Evolutionary conservation across 2,329 filamentous ascomycete genomes (phyloP).

Genomic region (Microcyclosporella mali): DNA sequence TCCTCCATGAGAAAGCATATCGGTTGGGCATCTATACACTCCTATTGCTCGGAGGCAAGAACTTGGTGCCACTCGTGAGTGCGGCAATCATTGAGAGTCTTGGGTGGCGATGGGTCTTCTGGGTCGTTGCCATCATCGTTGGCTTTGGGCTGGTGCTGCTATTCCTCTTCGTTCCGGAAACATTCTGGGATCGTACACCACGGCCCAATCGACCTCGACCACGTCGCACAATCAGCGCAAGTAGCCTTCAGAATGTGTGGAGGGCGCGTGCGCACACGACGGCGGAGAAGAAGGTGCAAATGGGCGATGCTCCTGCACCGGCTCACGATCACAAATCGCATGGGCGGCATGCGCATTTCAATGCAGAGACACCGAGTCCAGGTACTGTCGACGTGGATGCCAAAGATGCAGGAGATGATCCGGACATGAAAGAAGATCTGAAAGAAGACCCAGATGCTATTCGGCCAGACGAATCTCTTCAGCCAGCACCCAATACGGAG

Average conservation of each 20-base stretch:
- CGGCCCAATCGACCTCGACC: constrained; percentile 36
- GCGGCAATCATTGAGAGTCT: constrained; percentile 73
- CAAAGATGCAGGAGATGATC: constrained; percentile 4
- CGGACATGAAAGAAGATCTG: constrained; percentile 4
- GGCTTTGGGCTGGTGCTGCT: constrained; percentile 64
- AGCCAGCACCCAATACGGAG: background rate
- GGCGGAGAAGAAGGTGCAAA: constrained; percentile 9
- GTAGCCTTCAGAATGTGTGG: constrained; percentile 19
- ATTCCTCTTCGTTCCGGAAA: constrained; percentile 90
- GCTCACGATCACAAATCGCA: constrained; percentile 1
- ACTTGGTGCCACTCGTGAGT: constrained; percentile 78
- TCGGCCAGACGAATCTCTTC: background rate
- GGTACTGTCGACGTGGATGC: background rate
- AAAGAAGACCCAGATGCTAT: constrained; percentile 9
- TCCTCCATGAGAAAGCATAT: constrained; percentile 87
- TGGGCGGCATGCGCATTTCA: constrained; percentile 15
- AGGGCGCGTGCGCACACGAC: constrained; percentile 5
- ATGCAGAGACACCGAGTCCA: constrained; percentile 6
- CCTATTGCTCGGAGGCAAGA: constrained; percentile 75
- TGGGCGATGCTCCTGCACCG: background rate
- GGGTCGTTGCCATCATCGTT: constrained; percentile 77
- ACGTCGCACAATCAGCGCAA: constrained; percentile 6
- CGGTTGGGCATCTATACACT: constrained; percentile 90
- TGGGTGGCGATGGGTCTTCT: constrained; percentile 59
- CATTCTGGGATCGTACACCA: constrained; percentile 87